A percentile compares a stretch with the other conserved stretches of the same genome.
Conservation (phyloP, 371 early-diverging fungal species). For the Thermomucor indicae-seudaticae region DNA sequence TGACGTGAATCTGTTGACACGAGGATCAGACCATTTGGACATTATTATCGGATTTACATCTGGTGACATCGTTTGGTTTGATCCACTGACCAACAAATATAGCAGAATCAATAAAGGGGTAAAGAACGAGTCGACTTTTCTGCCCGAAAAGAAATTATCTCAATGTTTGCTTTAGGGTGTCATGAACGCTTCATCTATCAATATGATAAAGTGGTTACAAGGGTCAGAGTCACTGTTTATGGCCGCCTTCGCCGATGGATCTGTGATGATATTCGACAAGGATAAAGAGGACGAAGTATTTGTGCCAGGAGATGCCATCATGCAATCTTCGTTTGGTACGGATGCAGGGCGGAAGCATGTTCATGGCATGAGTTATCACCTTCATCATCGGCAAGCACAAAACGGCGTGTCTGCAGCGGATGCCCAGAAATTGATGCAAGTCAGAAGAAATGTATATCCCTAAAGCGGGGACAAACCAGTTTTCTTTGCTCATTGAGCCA, state of each 20-base stretch:
- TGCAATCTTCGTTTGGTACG: too few species aligned
- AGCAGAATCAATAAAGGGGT: slow-evolving; percentile 48
- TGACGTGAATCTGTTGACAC: slow-evolving; percentile 79
- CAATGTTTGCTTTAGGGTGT: slow-evolving; percentile 54
- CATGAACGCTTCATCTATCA: slow-evolving; percentile 68
- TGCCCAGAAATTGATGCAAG: slow-evolving; percentile 3
- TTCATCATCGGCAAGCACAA: too few species aligned
- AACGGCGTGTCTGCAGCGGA: not conserved
- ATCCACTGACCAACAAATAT: slow-evolving; percentile 75
- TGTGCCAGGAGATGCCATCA: slow-evolving; percentile 29
- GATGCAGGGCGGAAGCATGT: too few species aligned
- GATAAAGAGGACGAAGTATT: slow-evolving; percentile 74
- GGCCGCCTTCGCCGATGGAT: slow-evolving; percentile 78
- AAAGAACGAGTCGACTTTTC: not conserved
- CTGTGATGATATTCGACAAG: slow-evolving; percentile 82
- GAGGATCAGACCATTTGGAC: slow-evolving; percentile 70
- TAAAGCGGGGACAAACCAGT: too few species aligned
- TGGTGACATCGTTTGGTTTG: slow-evolving; percentile 87
- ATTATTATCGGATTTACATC: slow-evolving; percentile 80
- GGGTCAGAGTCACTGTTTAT: slow-evolving; percentile 83
- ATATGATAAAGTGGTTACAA: slow-evolving; percentile 88
- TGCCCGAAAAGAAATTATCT: not conserved
- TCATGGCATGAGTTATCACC: too few species aligned
- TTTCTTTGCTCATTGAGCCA: too few species aligned
- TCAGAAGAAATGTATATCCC: too few species aligned